These are phyloP conservation scores for Rhododendron molle DNA, from an alignment of 148 eudicot species.

Conservation along the genomic window DNA sequence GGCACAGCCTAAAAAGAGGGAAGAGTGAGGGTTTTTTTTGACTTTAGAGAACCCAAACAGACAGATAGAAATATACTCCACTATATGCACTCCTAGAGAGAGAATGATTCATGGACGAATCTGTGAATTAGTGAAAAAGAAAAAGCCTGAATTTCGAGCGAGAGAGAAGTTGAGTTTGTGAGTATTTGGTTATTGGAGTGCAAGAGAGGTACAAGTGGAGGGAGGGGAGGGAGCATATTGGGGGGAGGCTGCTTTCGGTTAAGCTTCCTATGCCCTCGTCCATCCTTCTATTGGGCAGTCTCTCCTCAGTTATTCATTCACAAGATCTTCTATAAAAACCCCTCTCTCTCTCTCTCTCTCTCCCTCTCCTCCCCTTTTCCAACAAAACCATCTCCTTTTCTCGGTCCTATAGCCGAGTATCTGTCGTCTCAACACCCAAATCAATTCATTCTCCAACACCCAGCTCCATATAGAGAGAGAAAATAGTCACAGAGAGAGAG, in stretches of 20 bases:
- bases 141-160: not conserved
- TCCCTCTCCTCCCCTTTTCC: not conserved
- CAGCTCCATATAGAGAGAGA: conserved; percentile 12
- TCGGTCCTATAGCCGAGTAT: not conserved
- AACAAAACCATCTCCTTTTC: not conserved
- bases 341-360: not conserved
- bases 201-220: not conserved
- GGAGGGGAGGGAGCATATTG: not conserved
- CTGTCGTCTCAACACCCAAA: not conserved
- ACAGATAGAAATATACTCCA: not conserved
- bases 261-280: conserved; percentile 33
- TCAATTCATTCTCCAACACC: not conserved
- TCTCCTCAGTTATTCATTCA: not conserved
- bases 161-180: not conserved
- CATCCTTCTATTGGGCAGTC: conserved; percentile 33
- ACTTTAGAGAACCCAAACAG: not conserved
- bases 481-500: too few relatives aligned
- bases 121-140: not conserved
- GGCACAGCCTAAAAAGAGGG: not conserved
- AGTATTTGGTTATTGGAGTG: not conserved
- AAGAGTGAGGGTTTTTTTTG: not conserved
- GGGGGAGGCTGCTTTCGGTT: conserved; percentile 23
- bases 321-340: not conserved
- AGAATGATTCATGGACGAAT: not conserved
- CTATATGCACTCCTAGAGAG: not conserved